Evolutionary conservation across 2,329 filamentous ascomycete species (phyloP).

Genomic region (Mollisiaceae sp.): DNA sequence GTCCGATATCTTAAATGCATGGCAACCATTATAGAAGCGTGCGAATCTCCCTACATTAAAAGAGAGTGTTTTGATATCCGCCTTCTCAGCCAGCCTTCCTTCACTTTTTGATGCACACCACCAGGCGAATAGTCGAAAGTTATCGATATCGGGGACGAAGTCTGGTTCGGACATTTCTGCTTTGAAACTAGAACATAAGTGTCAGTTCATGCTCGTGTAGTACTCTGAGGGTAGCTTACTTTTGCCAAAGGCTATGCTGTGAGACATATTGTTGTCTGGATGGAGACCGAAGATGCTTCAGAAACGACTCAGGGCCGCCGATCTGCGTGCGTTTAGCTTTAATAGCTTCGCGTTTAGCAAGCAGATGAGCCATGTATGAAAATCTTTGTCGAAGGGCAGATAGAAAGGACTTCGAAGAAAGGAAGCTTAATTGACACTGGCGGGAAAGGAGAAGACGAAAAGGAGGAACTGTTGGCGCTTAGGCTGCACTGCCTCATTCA

Average conservation of each 20-base stretch:
- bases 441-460: neutral
- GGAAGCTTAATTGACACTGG: neutral
- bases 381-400: neutral
- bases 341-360: constrained; percentile 4
- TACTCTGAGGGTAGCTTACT: neutral
- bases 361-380: neutral
- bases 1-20: neutral
- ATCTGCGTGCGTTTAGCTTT: neutral
- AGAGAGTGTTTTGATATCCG: constrained; percentile 4
- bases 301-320: neutral
- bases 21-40: neutral
- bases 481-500: neutral
- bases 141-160: neutral
- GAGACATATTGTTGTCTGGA: neutral
- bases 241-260: neutral
- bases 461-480: neutral
- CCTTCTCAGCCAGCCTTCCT: neutral
- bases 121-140: neutral
- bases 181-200: neutral
- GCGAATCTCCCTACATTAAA: neutral
- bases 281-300: neutral
- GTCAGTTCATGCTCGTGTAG: neutral
- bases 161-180: neutral
- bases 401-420: neutral
- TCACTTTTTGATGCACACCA: neutral